Evolutionary conservation across 2,329 filamentous ascomycete species (phyloP).

Genomic region (Xylariaceae sp.): DNA sequence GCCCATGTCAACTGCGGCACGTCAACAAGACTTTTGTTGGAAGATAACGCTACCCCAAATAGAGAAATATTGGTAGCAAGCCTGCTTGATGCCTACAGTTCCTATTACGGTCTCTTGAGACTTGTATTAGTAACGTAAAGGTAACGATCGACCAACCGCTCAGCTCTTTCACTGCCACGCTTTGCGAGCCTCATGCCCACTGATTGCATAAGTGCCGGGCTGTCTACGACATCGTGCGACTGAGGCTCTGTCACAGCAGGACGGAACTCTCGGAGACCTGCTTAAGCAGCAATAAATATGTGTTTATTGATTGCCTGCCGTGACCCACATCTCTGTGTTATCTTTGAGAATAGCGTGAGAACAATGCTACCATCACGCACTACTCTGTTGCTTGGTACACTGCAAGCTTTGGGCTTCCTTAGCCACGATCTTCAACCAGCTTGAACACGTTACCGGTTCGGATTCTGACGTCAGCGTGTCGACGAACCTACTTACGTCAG

Average conservation of each 20-base stretch:
- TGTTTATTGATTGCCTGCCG: constrained; percentile 6
- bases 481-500: constrained; percentile 16
- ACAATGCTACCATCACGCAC: background rate
- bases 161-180: constrained; percentile 1
- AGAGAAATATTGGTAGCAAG: no score
- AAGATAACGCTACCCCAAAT: no score
- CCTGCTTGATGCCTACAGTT: no score
- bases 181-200: constrained; percentile 21
- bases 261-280: background rate
- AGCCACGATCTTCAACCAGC: constrained; percentile 1
- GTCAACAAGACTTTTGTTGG: no score
- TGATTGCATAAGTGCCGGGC: constrained; percentile 19
- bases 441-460: constrained; percentile 5
- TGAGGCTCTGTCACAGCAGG: background rate
- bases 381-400: constrained; percentile 1
- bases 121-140: no score
- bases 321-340: constrained; percentile 1
- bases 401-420: background rate
- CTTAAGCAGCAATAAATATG: background rate
- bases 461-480: constrained; percentile 26
- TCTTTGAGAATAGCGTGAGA: constrained; percentile 3
- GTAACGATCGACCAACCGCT: no score
- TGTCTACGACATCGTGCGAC: constrained; percentile 2
- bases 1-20: background rate
- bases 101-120: no score